Evolutionary conservation across 2,329 filamentous ascomycete species (phyloP).

Genomic region (Arachnopeziza araneosa): DNA sequence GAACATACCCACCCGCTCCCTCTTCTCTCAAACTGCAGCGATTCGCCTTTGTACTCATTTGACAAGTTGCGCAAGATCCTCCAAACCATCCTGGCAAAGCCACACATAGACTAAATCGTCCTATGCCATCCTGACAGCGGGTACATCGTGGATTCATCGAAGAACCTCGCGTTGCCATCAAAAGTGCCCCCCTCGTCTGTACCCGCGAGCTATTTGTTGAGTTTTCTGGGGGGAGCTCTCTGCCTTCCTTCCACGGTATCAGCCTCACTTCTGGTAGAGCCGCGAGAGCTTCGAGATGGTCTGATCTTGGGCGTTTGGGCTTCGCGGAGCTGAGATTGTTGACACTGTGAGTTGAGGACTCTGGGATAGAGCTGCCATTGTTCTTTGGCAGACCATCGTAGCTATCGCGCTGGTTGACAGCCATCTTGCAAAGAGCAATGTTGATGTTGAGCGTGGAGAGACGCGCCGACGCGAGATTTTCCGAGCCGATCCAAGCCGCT

Average conservation of each 20-base stretch:
- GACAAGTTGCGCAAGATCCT: constrained; percentile 24
- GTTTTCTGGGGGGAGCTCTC: constrained; percentile 15
- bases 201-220: constrained; percentile 14
- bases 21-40: constrained; percentile 16
- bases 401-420: not conserved
- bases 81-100: constrained; percentile 18
- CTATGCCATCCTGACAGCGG: constrained; percentile 14
- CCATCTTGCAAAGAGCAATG: not conserved
- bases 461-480: not conserved
- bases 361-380: not conserved
- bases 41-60: constrained; percentile 20
- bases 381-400: not conserved
- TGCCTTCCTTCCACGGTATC: constrained; percentile 21
- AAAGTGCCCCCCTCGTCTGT: constrained; percentile 19
- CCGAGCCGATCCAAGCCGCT: not conserved
- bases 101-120: constrained; percentile 19
- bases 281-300: constrained; percentile 12
- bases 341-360: constrained; percentile 1
- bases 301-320: not conserved
- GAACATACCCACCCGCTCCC: constrained; percentile 4
- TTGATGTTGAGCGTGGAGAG: not conserved
- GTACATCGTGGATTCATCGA: constrained; percentile 17
- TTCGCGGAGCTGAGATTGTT: not conserved
- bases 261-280: constrained; percentile 18
- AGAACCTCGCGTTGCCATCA: constrained; percentile 18